These are phyloP conservation scores for Trichoderma brevicompactum DNA, from an alignment of 2,329 filamentous ascomycete genomes.

Conservation along the genomic window DNA sequence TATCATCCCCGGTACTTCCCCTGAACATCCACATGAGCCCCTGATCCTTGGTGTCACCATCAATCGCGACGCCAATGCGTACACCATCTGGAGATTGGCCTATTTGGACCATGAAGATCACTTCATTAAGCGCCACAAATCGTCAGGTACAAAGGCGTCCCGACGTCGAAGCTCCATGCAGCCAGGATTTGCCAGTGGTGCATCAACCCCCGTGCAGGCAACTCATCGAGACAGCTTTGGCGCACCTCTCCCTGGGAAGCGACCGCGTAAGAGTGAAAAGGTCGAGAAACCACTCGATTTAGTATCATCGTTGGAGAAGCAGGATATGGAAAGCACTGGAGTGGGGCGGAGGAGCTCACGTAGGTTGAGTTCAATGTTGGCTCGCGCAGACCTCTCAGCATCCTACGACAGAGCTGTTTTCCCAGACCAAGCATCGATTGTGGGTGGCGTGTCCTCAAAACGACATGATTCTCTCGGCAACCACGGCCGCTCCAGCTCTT, in stretches of 20 bases:
- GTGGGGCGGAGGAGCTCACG: slow-evolving; percentile 66
- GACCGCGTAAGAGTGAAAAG: slow-evolving; percentile 56
- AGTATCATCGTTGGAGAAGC: slow-evolving; percentile 71
- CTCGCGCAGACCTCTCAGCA: slow-evolving; percentile 82
- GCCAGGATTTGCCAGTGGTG: slow-evolving; percentile 71
- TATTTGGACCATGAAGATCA: slow-evolving; percentile 73
- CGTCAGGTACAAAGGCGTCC: slow-evolving; percentile 51
- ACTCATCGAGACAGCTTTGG: slow-evolving; percentile 79
- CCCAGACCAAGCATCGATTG: slow-evolving; percentile 62
- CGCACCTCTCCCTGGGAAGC: slow-evolving; percentile 58
- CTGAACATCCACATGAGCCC: slow-evolving; percentile 48
- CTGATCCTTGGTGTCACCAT: slow-evolving; percentile 79
- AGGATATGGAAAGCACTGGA: slow-evolving; percentile 60
- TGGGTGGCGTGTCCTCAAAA: slow-evolving; percentile 53
- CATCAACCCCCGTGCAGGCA: slow-evolving; percentile 74
- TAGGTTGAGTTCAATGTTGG: slow-evolving; percentile 88
- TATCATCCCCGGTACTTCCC: slow-evolving; percentile 55
- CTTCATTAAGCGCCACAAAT: slow-evolving; percentile 53
- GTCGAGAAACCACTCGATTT: slow-evolving; percentile 62
- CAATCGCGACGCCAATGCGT: slow-evolving; percentile 75
- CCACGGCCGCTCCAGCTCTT: slow-evolving; percentile 46
- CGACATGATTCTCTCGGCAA: slow-evolving; percentile 71
- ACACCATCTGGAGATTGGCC: slow-evolving; percentile 82
- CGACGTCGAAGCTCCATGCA: slow-evolving; percentile 68
- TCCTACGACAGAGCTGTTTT: slow-evolving; percentile 84